Evolutionary conservation across 805 yeast genomes (phyloP), one percentile per base, ranked within the genome.

Genomic region (Kuraishia hungarica): DNA sequence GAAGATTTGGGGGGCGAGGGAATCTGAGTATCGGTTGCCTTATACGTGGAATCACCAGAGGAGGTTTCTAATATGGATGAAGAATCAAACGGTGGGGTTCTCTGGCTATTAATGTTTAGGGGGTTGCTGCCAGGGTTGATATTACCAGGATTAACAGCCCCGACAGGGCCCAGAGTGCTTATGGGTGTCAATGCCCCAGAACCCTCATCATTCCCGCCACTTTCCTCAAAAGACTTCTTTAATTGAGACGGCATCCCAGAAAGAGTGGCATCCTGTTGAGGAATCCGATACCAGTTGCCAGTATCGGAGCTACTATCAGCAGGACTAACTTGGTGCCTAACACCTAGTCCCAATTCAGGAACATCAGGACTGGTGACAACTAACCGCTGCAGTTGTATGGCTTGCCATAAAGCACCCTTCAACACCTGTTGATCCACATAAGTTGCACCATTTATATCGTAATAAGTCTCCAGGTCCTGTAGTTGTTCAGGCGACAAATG

Each of bases 371-470:
- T 60, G 2, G 66, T 63, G 4, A 72, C 64, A 2, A 79, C 73
- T 48, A 65, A 57, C 54, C 76, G 69, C 46, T 77, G 78, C 28
- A 81, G 59, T 28, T 70, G 68, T 23, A 76, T 67, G 39, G 77
- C 77, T 54, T 70, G 67, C 85, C 85, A 81, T 13, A 80, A 62
- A 0, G 83, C 83, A 24, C 72, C 74, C 53, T 73, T 73, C 15
- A 81, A 59, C 0, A 73, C 73, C 1, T 61, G 59, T 5, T 74
- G 69, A 22, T 70, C 67, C 7, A 81, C 71, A 54, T 73, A 71
- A 1, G 74, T 67, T 8, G 63, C 58, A 0, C 77, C 79, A 21
- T 65, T 61, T 1, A 61, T 53, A 56, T 76, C 79, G 17, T 54
- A 62, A 58, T 68, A 64, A n/a, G 62, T 62, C 56, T 79, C 81